These are phyloP conservation scores for Alternaria gansuensis DNA, from an alignment of 2,329 filamentous ascomycete species.

Conservation along the genomic window DNA sequence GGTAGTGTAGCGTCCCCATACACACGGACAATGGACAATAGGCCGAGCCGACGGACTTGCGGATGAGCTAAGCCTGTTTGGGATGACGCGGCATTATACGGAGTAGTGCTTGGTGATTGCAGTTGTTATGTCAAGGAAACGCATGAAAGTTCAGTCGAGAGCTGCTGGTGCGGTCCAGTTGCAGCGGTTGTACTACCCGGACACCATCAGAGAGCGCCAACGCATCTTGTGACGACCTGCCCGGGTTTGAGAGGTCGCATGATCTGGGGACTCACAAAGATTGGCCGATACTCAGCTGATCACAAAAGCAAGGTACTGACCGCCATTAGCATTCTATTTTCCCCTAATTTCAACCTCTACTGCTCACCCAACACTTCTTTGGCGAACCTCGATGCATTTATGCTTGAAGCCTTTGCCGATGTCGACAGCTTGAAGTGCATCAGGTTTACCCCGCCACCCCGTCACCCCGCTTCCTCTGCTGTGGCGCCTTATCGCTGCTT, in stretches of 20 bases:
- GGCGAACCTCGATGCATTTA: neutral
- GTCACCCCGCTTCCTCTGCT: constrained; percentile 28
- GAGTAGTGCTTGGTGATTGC: neutral
- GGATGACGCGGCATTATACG: neutral
- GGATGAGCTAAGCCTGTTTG: neutral
- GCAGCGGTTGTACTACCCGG: constrained; percentile 6
- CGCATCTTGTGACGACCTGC: constrained; percentile 35
- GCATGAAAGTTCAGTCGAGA: neutral
- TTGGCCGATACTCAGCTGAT: constrained; percentile 14
- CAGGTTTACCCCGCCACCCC: constrained; percentile 18
- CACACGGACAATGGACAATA: no score
- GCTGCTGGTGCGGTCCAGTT: neutral
- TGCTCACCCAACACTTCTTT: neutral
- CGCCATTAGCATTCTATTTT: neutral
- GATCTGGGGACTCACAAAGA: constrained; percentile 25
- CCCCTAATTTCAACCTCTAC: neutral
- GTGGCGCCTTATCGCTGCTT: constrained; percentile 40
- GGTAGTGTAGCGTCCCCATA: no score
- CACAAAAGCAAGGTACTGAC: neutral
- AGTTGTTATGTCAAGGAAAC: neutral
- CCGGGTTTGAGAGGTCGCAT: constrained; percentile 24
- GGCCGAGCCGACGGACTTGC: no score
- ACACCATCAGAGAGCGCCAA: constrained; percentile 29
- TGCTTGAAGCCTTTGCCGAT: neutral
- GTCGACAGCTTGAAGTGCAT: constrained; percentile 10